A percentile compares a stretch with the other conserved stretches of the same genome.
Conservation (phyloP, 345 rosid genomes). For the Salix exigua region DNA sequence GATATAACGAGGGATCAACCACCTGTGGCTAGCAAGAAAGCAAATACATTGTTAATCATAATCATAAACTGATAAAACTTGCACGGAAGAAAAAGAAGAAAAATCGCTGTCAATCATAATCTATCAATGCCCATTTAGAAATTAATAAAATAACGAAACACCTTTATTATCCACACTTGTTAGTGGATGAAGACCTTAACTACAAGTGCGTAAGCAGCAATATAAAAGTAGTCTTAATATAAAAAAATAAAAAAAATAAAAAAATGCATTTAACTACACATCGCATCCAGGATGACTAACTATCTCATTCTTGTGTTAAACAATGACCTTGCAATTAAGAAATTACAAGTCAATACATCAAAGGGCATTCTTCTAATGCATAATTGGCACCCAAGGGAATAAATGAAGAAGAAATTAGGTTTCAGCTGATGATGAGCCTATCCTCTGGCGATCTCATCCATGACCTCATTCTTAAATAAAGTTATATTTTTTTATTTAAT, state of each 20-base stretch:
- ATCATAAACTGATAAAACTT: no score
- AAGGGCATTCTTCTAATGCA: not conserved
- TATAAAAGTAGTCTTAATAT: not conserved
- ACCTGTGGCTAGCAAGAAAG: no score
- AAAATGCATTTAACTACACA: slow-evolving; percentile 17
- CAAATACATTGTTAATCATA: no score
- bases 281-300: not conserved
- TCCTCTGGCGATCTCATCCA: slow-evolving; percentile 7
- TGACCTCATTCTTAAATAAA: not conserved
- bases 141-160: slow-evolving; percentile 5
- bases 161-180: slow-evolving; percentile 36
- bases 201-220: slow-evolving; percentile 35
- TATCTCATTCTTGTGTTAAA: slow-evolving; percentile 1
- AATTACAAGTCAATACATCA: not conserved
- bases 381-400: slow-evolving; percentile 5
- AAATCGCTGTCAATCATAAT: not conserved
- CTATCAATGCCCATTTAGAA: slow-evolving; percentile 3
- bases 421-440: slow-evolving; percentile 20
- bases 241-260: not conserved
- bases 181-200: slow-evolving; percentile 43
- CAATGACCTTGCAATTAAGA: not conserved
- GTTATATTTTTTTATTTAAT: not conserved
- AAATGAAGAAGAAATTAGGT: slow-evolving; percentile 11
- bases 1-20: no score
- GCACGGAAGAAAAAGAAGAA: no score